Conservation (phyloP, 352 stramenopile species). For the Phytopythium litorale region DNA sequence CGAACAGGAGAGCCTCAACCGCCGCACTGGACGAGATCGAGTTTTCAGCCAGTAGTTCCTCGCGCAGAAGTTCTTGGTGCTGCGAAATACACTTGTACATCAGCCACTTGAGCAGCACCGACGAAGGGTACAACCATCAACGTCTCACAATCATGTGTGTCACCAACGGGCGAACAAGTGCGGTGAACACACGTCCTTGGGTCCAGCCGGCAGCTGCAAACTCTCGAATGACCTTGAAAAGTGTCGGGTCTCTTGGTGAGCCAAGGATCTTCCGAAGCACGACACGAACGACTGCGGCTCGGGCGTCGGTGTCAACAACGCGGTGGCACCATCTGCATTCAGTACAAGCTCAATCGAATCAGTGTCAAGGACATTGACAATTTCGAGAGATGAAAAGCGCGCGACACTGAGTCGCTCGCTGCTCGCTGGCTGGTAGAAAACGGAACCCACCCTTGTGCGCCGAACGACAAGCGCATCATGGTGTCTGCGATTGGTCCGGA, state of each 20-base stretch:
- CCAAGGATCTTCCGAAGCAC: slow-evolving; percentile 40
- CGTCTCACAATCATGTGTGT: slow-evolving; percentile 34
- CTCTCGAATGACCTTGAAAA: slow-evolving; percentile 42
- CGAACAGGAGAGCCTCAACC: slow-evolving; percentile 57
- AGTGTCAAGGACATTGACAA: background rate
- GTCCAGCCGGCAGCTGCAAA: slow-evolving; percentile 34
- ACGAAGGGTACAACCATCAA: background rate
- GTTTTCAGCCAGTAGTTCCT: slow-evolving; percentile 42
- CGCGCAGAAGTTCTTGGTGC: slow-evolving; percentile 35
- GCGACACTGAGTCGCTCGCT: background rate
- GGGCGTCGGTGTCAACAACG: background rate
- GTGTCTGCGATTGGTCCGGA: background rate
- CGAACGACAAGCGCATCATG: background rate
- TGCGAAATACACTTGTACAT: slow-evolving; percentile 12
- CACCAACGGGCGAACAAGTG: slow-evolving; percentile 17
- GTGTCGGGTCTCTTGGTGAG: slow-evolving; percentile 32
- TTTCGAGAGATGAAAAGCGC: background rate
- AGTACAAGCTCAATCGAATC: background rate
- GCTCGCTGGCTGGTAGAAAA: background rate
- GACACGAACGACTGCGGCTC: slow-evolving; percentile 18
- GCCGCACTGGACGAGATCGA: slow-evolving; percentile 21
- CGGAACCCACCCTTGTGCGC: background rate
- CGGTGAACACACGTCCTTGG: slow-evolving; percentile 14
- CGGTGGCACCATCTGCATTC: slow-evolving; percentile 24
- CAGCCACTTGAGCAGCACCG: background rate